phyloP scores from a whole-genome alignment of 2,329 filamentous ascomycete genomes.

The Aureobasidium musti region DNA sequence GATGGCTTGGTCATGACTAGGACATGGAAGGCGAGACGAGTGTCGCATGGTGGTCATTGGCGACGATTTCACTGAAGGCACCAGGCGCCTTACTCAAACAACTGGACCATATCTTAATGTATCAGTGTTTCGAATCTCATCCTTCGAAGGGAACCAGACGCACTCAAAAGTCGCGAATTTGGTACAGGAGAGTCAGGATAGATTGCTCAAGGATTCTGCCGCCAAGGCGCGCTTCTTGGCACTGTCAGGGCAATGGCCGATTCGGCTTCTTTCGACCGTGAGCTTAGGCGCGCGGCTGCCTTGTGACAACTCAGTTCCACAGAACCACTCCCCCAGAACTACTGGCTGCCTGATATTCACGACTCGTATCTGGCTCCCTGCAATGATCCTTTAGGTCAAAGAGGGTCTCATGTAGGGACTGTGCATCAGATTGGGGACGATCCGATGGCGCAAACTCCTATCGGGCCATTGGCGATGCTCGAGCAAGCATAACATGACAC shows the following conservation, averaged over 20 bases:
- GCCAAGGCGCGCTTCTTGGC: background rate
- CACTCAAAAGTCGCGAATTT: background rate
- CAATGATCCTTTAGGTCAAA: background rate
- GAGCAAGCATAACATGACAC: background rate
- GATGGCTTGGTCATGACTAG: background rate
- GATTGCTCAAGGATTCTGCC: background rate
- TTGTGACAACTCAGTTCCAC: background rate
- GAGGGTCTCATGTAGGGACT: background rate
- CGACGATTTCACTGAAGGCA: background rate
- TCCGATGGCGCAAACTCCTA: background rate
- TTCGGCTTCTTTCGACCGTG: background rate
- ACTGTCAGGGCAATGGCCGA: too few relatives aligned
- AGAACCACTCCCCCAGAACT: background rate
- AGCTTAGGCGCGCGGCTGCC: background rate
- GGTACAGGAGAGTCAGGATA: background rate
- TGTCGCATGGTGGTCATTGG: background rate
- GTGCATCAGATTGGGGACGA: background rate
- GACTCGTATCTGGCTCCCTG: background rate
- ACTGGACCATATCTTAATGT: background rate
- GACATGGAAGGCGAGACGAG: background rate
- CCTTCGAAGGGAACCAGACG: background rate
- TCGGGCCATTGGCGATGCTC: too few relatives aligned
- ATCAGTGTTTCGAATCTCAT: background rate
- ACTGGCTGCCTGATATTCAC: background rate
- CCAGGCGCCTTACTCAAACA: background rate